Evolutionary conservation across 1,139 yeast species (phyloP).

Genomic region (Candida tunisiensis): DNA sequence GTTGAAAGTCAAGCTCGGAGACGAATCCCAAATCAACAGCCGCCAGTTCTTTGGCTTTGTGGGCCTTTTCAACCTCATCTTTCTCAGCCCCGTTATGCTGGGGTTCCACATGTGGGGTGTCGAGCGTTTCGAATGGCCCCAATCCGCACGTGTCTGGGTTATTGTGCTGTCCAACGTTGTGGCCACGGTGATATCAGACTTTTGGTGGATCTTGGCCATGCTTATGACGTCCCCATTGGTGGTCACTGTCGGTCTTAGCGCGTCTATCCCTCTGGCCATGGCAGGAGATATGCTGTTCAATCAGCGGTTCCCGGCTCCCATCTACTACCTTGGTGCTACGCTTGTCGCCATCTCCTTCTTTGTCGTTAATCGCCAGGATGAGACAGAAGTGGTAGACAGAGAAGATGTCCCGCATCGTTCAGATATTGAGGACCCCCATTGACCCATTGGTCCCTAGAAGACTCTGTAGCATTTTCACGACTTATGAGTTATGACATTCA

Average conservation of each 20-base stretch:
- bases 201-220: constrained; percentile 93
- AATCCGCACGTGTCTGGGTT: constrained; percentile 30
- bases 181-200: constrained; percentile 75
- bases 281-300: constrained; percentile 71
- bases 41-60: constrained; percentile 88
- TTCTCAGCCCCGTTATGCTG: constrained; percentile 73
- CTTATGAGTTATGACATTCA: no score
- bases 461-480: no score
- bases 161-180: constrained; percentile 49
- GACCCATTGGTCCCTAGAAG: no score
- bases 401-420: no score
- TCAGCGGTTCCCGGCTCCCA: constrained; percentile 37
- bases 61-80: constrained; percentile 59
- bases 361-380: constrained; percentile 65
- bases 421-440: no score
- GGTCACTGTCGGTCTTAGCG: constrained; percentile 84
- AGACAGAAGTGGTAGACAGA: constrained; percentile 24
- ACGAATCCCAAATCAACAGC: constrained; percentile 65
- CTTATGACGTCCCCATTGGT: constrained; percentile 83
- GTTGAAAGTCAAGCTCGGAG: constrained; percentile 52
- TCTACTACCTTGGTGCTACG: constrained; percentile 64
- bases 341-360: constrained; percentile 72
- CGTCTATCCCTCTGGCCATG: constrained; percentile 91
- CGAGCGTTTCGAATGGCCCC: constrained; percentile 62
- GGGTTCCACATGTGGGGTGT: constrained; percentile 43